These are phyloP conservation scores for Rhodotorula sp. DNA, from an alignment of 1,284 basidiomycete genomes.

Conservation along the genomic window DNA sequence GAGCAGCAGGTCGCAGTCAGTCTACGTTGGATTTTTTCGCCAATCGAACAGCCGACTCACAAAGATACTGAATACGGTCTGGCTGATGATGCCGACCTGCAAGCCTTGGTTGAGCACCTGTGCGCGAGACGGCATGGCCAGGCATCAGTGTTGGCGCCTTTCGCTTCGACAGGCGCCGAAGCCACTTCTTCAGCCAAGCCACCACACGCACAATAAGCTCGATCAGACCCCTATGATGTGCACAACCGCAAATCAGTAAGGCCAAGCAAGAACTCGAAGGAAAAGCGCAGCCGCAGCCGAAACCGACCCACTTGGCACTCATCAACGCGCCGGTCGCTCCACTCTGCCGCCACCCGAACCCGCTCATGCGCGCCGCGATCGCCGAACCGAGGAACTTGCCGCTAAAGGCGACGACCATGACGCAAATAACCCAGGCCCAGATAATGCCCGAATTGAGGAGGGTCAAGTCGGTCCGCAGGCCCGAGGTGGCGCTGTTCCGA, in stretches of 20 bases:
- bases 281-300: too few species aligned
- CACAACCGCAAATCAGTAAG: not conserved
- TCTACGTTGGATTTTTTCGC: too few species aligned
- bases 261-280: fast-evolving
- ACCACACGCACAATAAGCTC: slow-evolving; percentile 85
- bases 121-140: too few species aligned
- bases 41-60: slow-evolving; percentile 13
- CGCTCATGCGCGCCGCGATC: slow-evolving; percentile 61
- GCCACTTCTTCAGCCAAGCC: slow-evolving; percentile 62
- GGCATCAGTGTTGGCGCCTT: too few species aligned
- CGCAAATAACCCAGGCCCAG: slow-evolving; percentile 71
- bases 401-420: slow-evolving; percentile 72
- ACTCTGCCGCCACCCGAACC: slow-evolving; percentile 73
- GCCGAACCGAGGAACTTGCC: slow-evolving; percentile 74
- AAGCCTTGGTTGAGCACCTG: not conserved
- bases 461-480: slow-evolving; percentile 24
- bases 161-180: too few species aligned
- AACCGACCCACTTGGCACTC: slow-evolving; percentile 55
- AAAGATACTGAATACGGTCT: slow-evolving; percentile 70
- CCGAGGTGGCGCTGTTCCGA: slow-evolving; percentile 24
- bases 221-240: slow-evolving; percentile 38
- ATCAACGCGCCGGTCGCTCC: slow-evolving; percentile 85
- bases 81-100: slow-evolving; percentile 65
- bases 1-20: not conserved
- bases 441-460: slow-evolving; percentile 27